Evolutionary conservation across 345 rosid species (phyloP), one percentile per base, ranked within the genome.

Genomic region (Populus nigra): DNA sequence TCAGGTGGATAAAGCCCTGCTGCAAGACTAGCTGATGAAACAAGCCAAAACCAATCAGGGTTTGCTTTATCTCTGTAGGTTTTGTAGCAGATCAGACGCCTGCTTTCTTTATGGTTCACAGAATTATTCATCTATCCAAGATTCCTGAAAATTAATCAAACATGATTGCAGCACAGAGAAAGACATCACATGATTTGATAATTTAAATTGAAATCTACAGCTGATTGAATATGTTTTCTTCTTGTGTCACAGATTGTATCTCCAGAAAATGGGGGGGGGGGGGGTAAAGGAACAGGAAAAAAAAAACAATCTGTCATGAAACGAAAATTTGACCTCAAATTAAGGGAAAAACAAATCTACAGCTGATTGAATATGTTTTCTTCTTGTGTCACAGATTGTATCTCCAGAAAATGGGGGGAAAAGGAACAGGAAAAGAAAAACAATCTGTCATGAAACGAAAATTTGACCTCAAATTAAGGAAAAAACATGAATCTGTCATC

Each of bases 401-500:
- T 23, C 63, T 8, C 10, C 29, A 23, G 25, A n/a, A n/a, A 59
- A 23, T n/a, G 11, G 1, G 45, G 45, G 13, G 6, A 13, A n/a
- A 15, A 10, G 47, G 47, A 3, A 11, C 13, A 10, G 47, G 47
- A 43, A 16, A 1, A n/a, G n/a, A n/a, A 36, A 36, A 16, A 13
- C 11, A 73, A 61, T 3, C n/a, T 39, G 27, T 25, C 41, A 7
- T 73, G 20, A 50, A 15, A 50, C 50, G 66, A 73, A 72, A 36
- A 33, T 61, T 11, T 61, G 22, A 22, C 55, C 38, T 43, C 25
- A 73, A 39, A 17, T n/a, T 4, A 23, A 55, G 68, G 55, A 66
- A 68, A 79, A 29, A 72, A 72, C 25, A 71, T 65, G 67, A 72
- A 65, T 73, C 68, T 63, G 53, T 36, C 38, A 53, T 53, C 35